These are phyloP conservation scores for Amanita exitialis DNA, from an alignment of 768 basidiomycete genomes.

Conservation along the genomic window DNA sequence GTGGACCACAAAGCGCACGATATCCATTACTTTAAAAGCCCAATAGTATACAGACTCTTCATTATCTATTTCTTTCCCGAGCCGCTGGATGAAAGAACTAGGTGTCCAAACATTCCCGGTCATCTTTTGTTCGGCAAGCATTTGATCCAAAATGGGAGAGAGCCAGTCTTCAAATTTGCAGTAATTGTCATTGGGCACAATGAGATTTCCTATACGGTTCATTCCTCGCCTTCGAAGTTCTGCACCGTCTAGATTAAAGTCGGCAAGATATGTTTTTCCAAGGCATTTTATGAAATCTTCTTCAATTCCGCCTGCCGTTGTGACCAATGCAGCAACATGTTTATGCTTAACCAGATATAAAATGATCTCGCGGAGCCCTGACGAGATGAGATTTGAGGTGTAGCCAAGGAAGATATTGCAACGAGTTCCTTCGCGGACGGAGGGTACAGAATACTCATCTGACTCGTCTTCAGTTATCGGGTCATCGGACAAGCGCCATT, in stretches of 20 bases:
- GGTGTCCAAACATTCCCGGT: constrained; percentile 76
- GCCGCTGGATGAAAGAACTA: constrained; percentile 81
- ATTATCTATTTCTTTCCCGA: constrained; percentile 97
- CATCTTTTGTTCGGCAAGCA: constrained; percentile 82
- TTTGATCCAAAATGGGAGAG: constrained; percentile 81
- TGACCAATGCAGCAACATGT: constrained; percentile 83
- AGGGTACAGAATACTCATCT: constrained; percentile 49
- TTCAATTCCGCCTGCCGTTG: constrained; percentile 96
- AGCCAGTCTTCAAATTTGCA: constrained; percentile 99
- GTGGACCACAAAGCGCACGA: not conserved
- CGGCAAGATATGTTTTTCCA: constrained; percentile 91
- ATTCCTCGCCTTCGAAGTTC: constrained; percentile 81
- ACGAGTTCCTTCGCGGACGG: constrained; percentile 57
- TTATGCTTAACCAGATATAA: constrained; percentile 88
- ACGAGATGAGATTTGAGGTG: constrained; percentile 97
- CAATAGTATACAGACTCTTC: constrained; percentile 98
- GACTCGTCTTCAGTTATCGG: constrained; percentile 61
- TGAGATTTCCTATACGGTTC: constrained; percentile 93
- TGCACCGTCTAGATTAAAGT: constrained; percentile 88
- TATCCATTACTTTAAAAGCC: constrained; percentile 81
- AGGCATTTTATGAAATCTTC: constrained; percentile 99
- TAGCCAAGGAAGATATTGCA: constrained; percentile 94
- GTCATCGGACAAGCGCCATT: constrained; percentile 85
- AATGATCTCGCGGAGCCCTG: constrained; percentile 90
- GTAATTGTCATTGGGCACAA: constrained; percentile 97